phyloP scores from a whole-genome alignment of 441 rosid species.

The Brassica hybrid region DNA sequence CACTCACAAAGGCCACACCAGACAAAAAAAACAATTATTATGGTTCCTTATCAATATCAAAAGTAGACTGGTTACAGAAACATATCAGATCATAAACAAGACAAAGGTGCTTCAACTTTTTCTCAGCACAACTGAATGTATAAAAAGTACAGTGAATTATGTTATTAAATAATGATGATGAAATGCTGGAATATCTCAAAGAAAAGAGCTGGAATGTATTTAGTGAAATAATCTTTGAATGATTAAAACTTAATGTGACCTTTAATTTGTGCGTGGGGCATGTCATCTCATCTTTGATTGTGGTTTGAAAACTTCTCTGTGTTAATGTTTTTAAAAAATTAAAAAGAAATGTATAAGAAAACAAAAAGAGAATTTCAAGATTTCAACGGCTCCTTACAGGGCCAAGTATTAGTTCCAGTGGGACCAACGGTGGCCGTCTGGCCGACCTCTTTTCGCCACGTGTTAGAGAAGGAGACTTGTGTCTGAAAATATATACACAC shows the following conservation, averaged over 20 bases:
- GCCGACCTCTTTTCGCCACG: slow-evolving; percentile 40
- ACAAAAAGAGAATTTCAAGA: slow-evolving; percentile 27
- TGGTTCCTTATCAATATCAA: slow-evolving; percentile 14
- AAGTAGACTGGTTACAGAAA: slow-evolving; percentile 1
- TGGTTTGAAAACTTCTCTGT: slow-evolving; percentile 41
- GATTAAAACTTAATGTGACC: slow-evolving; percentile 22
- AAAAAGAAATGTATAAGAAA: not conserved
- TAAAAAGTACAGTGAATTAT: slow-evolving; percentile 8
- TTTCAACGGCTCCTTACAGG: slow-evolving; percentile 40
- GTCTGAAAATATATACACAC: slow-evolving; percentile 14
- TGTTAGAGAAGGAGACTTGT: not conserved
- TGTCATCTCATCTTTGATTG: slow-evolving; percentile 25
- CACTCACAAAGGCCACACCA: slow-evolving; percentile 31
- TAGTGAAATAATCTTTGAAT: slow-evolving; percentile 34
- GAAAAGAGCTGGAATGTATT: slow-evolving; percentile 37
- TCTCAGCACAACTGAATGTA: not conserved
- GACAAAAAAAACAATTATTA: slow-evolving; percentile 20
- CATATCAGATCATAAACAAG: slow-evolving; percentile 27
- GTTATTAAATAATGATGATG: slow-evolving; percentile 35
- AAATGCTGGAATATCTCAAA: slow-evolving; percentile 36
- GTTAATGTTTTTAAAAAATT: not conserved
- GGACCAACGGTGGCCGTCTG: slow-evolving; percentile 31
- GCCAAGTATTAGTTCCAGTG: slow-evolving; percentile 36
- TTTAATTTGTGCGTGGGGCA: slow-evolving; percentile 40
- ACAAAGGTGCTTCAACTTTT: slow-evolving; percentile 31